Conservation (phyloP, 768 basidiomycete genomes). For the Kwoniella sp. region DNA sequence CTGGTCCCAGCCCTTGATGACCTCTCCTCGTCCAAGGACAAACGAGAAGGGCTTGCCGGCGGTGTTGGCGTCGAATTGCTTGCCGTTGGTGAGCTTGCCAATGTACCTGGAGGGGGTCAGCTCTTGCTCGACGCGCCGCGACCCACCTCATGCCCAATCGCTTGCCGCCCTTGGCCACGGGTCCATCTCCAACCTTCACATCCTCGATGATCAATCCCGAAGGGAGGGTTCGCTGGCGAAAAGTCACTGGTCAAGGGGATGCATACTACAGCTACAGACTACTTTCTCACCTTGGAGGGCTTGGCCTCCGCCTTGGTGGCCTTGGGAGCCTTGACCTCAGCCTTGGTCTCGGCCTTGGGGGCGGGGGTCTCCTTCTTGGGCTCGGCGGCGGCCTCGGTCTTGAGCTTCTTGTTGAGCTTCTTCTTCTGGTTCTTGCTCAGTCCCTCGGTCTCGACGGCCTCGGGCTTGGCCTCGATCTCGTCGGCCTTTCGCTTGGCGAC, state of each 20-base stretch:
- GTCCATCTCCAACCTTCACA: slow-evolving; percentile 72
- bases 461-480: slow-evolving; percentile 55
- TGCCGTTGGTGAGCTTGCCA: slow-evolving; percentile 79
- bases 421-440: slow-evolving; percentile 61
- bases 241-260: no score
- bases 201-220: slow-evolving; percentile 76
- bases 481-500: slow-evolving; percentile 66
- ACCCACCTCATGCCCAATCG: slow-evolving; percentile 66
- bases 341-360: slow-evolving; percentile 56
- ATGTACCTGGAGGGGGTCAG: slow-evolving; percentile 60
- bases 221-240: slow-evolving; percentile 53
- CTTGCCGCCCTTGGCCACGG: slow-evolving; percentile 78
- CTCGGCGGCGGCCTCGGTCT: slow-evolving; percentile 54
- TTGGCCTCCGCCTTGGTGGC: slow-evolving; percentile 33
- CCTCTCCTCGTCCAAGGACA: slow-evolving; percentile 77
- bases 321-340: slow-evolving; percentile 11
- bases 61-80: slow-evolving; percentile 62
- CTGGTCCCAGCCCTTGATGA: slow-evolving; percentile 80
- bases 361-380: slow-evolving; percentile 12
- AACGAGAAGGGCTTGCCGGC: slow-evolving; percentile 62
- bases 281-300: slow-evolving; percentile 44
- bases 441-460: slow-evolving; percentile 25
- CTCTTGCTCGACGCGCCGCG: not conserved
- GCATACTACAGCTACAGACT: no score
- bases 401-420: slow-evolving; percentile 65